A percentile compares a stretch with the other conserved stretches of the same genome.
Conservation (phyloP, 176 grass and related monocot genomes). For the Zoysia pacifica region DNA sequence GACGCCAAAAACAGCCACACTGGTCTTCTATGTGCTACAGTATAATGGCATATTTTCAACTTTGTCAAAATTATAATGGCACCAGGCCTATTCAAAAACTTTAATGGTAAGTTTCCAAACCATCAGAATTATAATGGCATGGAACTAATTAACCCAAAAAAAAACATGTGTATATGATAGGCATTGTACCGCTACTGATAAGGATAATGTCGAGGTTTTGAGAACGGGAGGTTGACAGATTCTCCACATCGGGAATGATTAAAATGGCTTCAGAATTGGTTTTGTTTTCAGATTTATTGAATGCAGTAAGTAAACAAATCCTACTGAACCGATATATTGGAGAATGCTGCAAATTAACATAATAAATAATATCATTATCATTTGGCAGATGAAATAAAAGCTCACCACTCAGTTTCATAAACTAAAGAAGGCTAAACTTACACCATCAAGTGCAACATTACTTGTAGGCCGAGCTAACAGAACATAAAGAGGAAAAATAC, state of each 20-base stretch:
- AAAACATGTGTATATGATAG: slow-evolving; percentile 32
- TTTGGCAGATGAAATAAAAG: slow-evolving; percentile 19
- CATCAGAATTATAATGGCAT: no score
- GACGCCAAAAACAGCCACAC: no score
- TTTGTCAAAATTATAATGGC: no score
- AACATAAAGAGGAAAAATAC: slow-evolving; percentile 79
- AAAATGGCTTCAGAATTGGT: slow-evolving; percentile 72
- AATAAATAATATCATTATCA: slow-evolving; percentile 32
- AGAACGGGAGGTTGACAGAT: slow-evolving; percentile 56
- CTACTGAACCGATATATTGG: slow-evolving; percentile 65
- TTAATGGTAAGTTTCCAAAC: no score
- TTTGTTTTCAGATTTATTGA: slow-evolving; percentile 64
- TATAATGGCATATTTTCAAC: no score
- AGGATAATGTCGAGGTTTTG: slow-evolving; percentile 74
- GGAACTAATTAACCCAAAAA: neutral
- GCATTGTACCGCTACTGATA: slow-evolving; percentile 64
- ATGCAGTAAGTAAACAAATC: slow-evolving; percentile 60
- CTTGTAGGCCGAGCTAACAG: slow-evolving; percentile 71
- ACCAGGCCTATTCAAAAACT: no score
- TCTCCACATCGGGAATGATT: slow-evolving; percentile 77
- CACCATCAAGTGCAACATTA: slow-evolving; percentile 59
- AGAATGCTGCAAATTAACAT: slow-evolving; percentile 58
- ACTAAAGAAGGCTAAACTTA: slow-evolving; percentile 40
- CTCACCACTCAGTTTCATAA: neutral
- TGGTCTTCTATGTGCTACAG: no score